Base-by-base conservation (phyloP, 768 basidiomycete species). In the Rhizopogon vesiculosus region DNA sequence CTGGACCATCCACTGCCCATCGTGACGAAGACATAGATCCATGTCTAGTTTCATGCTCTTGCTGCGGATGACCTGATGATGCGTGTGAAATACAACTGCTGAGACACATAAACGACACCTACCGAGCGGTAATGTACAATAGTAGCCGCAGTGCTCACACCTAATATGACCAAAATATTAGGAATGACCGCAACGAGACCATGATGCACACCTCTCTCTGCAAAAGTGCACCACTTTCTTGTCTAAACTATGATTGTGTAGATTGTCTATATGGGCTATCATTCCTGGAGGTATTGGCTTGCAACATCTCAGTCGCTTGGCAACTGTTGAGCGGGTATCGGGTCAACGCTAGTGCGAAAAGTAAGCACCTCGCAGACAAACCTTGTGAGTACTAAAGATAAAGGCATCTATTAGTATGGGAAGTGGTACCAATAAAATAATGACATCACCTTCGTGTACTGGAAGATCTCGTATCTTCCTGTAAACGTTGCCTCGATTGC, bases 401-500 rank as follows among this genome's bases (percentile, higher is more conserved):
- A 39, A 49, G 48, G 43, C 9, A 6, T 29, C 8, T 22, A 28
- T 50, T 9, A 2, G 15, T 28, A 10, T 51, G 38, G 1, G 0
- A 31, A 28, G 28, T 35, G 52, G 50, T 15, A 46, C 18, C 7
- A 5, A n/a, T 13, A 1, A 18, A 25, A 25, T 25, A 33, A 7
- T 29, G 38, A 29, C 53, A 62, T 25, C 51, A 81, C 85, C 74
- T 85, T 86, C 0, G 85, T 86, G 50, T 82, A 86, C 61, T 81
- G 78, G 60, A 85, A 86, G 0, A 77, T 83, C 56, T 84, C 81
- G 48, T 85, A 79, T 55, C 66, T 71, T 0, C 84, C 85, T 0
- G 76, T 78, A 59, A 86, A 86, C 0, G 82, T 84, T 5, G 83
- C 81, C 60, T 84, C 79, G 35, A 86, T 76, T 0, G 83, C 79